Evolutionary conservation across 1,139 yeast genomes (phyloP).

Genomic region (Trichomonascaceae sp.): DNA sequence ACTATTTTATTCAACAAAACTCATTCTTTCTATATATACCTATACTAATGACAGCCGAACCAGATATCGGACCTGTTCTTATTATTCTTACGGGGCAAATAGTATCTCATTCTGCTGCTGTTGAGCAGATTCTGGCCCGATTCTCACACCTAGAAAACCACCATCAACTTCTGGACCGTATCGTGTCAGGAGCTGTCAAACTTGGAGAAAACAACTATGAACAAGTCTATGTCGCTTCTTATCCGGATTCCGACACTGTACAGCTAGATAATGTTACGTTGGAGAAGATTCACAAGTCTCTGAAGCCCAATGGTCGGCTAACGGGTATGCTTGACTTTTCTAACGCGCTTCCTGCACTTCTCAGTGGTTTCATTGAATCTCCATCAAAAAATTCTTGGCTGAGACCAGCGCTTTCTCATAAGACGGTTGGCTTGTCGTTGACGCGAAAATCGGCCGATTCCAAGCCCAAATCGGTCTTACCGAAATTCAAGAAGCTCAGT

Average conservation of each 20-base stretch:
- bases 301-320: conserved; percentile 45
- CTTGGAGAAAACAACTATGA: conserved; percentile 43
- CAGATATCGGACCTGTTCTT: conserved; percentile 32
- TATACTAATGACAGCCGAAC: background rate
- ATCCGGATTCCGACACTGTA: conserved; percentile 33
- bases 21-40: background rate
- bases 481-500: conserved; percentile 20
- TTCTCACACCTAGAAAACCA: conserved; percentile 32
- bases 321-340: conserved; percentile 44
- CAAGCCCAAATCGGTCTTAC: conserved; percentile 12
- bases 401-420: conserved; percentile 35
- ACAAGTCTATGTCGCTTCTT: conserved; percentile 48
- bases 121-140: conserved; percentile 37
- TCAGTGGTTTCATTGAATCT: conserved; percentile 54
- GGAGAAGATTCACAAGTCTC: conserved; percentile 37
- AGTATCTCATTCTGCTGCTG: conserved; percentile 52
- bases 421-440: conserved; percentile 10
- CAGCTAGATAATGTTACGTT: conserved; percentile 43
- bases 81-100: conserved; percentile 67
- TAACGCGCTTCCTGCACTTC: conserved; percentile 51
- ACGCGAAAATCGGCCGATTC: conserved; percentile 9
- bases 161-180: conserved; percentile 67
- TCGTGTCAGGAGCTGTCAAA: conserved; percentile 51
- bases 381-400: conserved; percentile 37
- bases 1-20: background rate